Conservation (phyloP, 2,329 filamentous ascomycete species). For the Diaporthe ampelina region DNA sequence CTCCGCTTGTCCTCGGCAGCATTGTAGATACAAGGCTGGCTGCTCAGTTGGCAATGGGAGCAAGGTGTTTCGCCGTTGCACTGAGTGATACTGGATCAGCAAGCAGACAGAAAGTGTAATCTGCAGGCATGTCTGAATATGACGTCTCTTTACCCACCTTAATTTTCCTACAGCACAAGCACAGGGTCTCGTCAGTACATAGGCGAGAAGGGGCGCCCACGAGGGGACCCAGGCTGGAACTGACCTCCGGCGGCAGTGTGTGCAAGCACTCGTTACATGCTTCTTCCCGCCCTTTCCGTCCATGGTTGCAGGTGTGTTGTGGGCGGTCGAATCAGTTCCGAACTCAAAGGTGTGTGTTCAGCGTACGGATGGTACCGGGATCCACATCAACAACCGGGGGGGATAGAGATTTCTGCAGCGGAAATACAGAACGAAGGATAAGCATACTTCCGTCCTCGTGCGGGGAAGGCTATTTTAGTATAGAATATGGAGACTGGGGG, state of each 20-base stretch:
- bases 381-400: neutral
- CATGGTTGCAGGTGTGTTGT: neutral
- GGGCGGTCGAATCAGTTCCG: neutral
- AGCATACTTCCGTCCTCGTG: neutral
- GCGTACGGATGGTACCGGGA: neutral
- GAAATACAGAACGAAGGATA: neutral
- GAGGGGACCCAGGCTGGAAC: neutral
- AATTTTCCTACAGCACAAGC: neutral
- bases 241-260: slow-evolving; percentile 12
- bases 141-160: neutral
- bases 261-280: slow-evolving; percentile 21
- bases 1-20: slow-evolving; percentile 17
- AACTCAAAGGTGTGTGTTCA: neutral
- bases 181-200: neutral
- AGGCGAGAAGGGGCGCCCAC: too few species aligned
- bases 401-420: neutral
- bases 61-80: slow-evolving; percentile 15
- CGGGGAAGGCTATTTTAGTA: neutral
- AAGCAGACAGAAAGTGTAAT: neutral
- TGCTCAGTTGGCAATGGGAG: neutral
- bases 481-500: neutral
- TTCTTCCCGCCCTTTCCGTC: slow-evolving; percentile 14
- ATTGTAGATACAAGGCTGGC: neutral
- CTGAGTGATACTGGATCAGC: neutral
- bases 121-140: neutral